These are phyloP conservation scores for Immersiporthe knoxdaviesiana DNA, from an alignment of 2,329 filamentous ascomycete species.

Conservation along the genomic window DNA sequence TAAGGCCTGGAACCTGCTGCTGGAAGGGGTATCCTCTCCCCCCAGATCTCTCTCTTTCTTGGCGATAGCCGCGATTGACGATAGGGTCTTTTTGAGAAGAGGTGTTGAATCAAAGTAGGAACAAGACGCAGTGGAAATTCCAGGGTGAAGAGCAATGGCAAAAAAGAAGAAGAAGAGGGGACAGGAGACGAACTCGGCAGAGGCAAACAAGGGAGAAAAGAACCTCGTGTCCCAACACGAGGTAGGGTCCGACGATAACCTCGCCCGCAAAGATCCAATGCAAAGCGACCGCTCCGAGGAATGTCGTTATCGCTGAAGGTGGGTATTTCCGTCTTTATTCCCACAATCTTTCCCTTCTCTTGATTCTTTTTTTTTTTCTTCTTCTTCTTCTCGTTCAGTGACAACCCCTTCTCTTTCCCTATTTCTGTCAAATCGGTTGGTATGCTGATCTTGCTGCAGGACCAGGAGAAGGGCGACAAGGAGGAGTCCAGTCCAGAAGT, in stretches of 20 bases:
- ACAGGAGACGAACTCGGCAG: background rate
- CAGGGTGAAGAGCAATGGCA: too few species aligned
- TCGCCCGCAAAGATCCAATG: background rate
- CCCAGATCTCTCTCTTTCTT: background rate
- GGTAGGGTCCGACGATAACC: background rate
- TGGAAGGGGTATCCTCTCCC: background rate
- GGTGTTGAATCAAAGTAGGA: background rate
- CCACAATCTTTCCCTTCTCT: background rate
- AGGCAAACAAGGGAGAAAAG: background rate
- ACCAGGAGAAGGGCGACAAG: background rate
- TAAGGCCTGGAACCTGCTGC: background rate
- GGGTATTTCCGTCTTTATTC: background rate
- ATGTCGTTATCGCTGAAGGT: constrained; percentile 1
- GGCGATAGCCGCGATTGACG: background rate
- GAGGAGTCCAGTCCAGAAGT: background rate
- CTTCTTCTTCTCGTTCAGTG: background rate
- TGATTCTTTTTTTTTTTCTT: background rate
- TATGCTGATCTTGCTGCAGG: background rate
- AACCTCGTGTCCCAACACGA: background rate
- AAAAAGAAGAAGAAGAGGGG: background rate
- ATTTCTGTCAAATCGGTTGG: background rate
- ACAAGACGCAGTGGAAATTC: background rate
- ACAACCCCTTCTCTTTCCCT: background rate
- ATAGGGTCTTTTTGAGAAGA: background rate
- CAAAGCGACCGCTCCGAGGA: background rate